phyloP scores from a whole-genome alignment of 805 yeast species.

The Wickerhamiella australiensis region DNA sequence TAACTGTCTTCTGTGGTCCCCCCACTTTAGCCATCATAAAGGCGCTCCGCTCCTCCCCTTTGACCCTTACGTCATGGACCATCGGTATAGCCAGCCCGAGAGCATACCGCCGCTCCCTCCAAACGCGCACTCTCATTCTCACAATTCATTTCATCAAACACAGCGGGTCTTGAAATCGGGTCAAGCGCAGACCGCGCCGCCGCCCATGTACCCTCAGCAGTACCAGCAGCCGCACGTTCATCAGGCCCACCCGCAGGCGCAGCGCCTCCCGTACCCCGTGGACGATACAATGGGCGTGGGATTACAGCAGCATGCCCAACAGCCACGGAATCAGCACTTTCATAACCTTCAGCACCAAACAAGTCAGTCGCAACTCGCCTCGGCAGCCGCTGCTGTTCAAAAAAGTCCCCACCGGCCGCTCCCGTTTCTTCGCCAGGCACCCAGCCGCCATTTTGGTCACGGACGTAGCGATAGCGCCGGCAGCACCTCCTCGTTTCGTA shows the following conservation, averaged over 20 bases:
- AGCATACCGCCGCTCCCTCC: constrained; percentile 4
- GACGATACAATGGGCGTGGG: constrained; percentile 1
- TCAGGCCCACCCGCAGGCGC: too few species aligned
- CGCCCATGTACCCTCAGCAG: neutral
- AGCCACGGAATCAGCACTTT: neutral
- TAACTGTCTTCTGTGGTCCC: too few species aligned
- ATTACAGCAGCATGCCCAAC: neutral
- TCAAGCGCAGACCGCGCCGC: neutral
- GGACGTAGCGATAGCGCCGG: constrained; percentile 8
- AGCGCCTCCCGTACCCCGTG: constrained; percentile 3
- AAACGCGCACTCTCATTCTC: constrained; percentile 1
- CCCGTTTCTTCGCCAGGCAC: constrained; percentile 2
- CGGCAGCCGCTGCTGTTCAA: neutral
- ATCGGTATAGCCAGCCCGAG: neutral
- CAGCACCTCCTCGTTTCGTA: neutral
- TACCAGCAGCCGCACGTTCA: neutral
- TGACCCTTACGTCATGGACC: constrained; percentile 1
- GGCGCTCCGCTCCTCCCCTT: too few species aligned
- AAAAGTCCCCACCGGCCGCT: neutral
- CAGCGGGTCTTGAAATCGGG: neutral
- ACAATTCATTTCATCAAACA: neutral
- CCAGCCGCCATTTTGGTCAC: neutral
- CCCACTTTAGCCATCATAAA: too few species aligned
- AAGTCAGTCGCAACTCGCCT: neutral
- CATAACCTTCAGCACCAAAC: neutral